phyloP scores from a whole-genome alignment of 257 asterid species.

The Galeopsis tetrahit region DNA sequence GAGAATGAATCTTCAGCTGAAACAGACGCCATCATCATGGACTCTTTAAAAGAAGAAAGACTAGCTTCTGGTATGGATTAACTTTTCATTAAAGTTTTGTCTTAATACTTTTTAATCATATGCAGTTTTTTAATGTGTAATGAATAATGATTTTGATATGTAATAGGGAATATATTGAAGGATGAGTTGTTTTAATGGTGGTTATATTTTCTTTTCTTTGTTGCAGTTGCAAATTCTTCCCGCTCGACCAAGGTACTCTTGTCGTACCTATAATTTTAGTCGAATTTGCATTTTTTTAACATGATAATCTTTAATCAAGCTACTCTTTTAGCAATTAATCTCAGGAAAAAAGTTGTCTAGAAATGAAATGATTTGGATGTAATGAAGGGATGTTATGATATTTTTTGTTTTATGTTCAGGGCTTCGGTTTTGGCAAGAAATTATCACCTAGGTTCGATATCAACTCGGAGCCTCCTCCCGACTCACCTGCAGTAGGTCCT shows the following conservation, averaged over 20 bases:
- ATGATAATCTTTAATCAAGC: neutral
- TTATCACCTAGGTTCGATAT: slow-evolving; percentile 28
- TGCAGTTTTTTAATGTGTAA: neutral
- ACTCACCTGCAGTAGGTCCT: slow-evolving; percentile 39
- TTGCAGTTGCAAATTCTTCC: slow-evolving; percentile 58
- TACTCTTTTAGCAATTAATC: neutral
- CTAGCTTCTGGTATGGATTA: slow-evolving; percentile 44
- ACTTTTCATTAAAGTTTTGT: neutral
- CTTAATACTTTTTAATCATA: neutral
- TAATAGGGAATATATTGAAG: too few relatives aligned
- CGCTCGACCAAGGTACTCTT: slow-evolving; percentile 61
- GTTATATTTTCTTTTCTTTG: slow-evolving; percentile 29
- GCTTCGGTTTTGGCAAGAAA: slow-evolving; percentile 24
- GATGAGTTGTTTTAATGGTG: too few relatives aligned
- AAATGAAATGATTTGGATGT: neutral
- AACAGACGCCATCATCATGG: slow-evolving; percentile 64
- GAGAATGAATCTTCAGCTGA: slow-evolving; percentile 80
- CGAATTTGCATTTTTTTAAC: neutral
- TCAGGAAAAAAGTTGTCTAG: neutral
- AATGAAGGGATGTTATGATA: neutral
- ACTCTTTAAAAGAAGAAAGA: slow-evolving; percentile 44
- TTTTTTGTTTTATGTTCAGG: slow-evolving; percentile 29
- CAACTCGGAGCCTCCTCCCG: slow-evolving; percentile 52
- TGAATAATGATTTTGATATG: too few relatives aligned
- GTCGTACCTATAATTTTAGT: slow-evolving; percentile 19